Percentiles rank a stretch among this genome's conserved stretches.
Conservation (phyloP, 176 grass and related monocot species). For the Microstegium vimineum region DNA sequence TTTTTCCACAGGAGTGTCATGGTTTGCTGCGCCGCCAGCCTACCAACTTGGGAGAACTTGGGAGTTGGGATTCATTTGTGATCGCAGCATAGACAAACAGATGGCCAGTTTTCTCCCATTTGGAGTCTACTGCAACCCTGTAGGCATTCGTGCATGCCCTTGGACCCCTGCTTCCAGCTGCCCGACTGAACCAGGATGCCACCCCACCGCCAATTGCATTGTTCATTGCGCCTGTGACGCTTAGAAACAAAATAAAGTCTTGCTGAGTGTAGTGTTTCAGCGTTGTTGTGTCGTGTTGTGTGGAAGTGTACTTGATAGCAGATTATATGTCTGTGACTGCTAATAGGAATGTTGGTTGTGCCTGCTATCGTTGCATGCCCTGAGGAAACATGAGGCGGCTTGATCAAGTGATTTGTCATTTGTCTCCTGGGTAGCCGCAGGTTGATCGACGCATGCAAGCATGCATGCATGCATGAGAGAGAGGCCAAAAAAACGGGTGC, state of each 20-base stretch:
- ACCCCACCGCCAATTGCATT: background rate
- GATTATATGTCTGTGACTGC: background rate
- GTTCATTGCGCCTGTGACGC: background rate
- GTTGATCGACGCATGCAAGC: background rate
- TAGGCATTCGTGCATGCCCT: background rate
- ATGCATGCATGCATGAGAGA: no score
- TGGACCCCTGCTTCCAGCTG: background rate
- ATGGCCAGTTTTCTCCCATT: background rate
- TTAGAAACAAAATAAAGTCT: background rate
- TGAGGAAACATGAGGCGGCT: background rate
- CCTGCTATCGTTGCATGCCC: background rate
- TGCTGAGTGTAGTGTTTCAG: background rate
- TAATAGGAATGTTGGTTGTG: background rate
- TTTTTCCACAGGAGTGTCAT: constrained; percentile 5
- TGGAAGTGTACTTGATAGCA: background rate
- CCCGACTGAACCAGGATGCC: background rate
- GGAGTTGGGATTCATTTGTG: background rate
- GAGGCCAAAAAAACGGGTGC: background rate
- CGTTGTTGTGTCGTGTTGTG: background rate
- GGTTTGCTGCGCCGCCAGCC: background rate
- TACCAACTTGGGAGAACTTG: no score
- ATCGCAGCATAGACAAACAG: background rate
- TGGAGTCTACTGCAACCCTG: constrained; percentile 5
- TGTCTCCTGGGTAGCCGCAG: background rate
- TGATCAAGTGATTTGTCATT: background rate